These are phyloP conservation scores for Kwoniella europaea DNA, from an alignment of 768 basidiomycete species.

Conservation along the genomic window DNA sequence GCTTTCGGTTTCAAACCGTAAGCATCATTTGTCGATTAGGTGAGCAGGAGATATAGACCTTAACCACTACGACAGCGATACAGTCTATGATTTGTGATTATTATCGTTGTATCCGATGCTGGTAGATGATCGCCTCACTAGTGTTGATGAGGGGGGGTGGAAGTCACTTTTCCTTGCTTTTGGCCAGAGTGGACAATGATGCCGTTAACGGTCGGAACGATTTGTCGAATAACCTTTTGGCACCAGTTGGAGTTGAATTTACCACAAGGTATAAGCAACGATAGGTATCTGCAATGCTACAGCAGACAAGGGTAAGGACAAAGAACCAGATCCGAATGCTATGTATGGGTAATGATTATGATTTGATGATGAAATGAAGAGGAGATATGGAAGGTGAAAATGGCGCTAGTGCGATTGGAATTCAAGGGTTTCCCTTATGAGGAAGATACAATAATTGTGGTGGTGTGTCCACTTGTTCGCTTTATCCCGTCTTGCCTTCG, in stretches of 20 bases:
- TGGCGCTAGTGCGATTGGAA: constrained; percentile 8
- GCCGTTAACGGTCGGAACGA: constrained; percentile 16
- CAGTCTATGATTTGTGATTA: too few species aligned
- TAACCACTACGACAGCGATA: background rate
- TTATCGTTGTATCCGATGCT: background rate
- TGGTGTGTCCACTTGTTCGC: background rate
- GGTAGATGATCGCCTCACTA: constrained; percentile 1
- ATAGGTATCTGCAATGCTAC: background rate
- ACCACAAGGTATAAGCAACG: background rate
- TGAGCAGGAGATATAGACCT: constrained; percentile 1
- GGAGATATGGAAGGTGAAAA: background rate
- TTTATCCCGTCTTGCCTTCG: too few species aligned
- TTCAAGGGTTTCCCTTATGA: constrained; percentile 1
- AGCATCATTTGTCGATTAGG: background rate
- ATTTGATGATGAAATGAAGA: constrained; percentile 5
- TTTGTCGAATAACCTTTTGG: constrained; percentile 14
- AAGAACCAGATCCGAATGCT: background rate
- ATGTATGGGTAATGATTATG: background rate
- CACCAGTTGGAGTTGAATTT: background rate
- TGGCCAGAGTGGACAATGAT: background rate
- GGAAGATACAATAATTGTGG: background rate
- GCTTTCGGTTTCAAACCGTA: background rate
- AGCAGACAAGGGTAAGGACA: background rate
- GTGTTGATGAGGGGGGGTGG: background rate
- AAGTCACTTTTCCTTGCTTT: background rate